Conservation (phyloP, 2,329 filamentous ascomycete genomes). For the Fusarium chuoi region DNA sequence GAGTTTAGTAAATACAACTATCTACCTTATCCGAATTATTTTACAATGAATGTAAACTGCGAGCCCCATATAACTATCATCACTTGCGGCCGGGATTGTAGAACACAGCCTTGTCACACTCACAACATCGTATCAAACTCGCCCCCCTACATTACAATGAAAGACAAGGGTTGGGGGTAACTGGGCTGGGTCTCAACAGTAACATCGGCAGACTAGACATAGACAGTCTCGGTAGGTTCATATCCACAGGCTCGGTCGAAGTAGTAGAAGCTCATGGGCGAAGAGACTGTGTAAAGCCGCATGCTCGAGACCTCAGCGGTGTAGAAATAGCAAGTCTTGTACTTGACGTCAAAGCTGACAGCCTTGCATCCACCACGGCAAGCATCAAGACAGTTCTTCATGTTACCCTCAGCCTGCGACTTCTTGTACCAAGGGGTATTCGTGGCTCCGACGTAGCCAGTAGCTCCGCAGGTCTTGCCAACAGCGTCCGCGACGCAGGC, state of each 20-base stretch:
- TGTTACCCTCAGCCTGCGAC: not conserved
- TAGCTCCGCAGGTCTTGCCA: not conserved
- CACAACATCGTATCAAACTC: not conserved
- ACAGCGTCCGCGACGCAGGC: not conserved
- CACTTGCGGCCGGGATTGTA: rapidly evolving
- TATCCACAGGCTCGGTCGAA: not conserved
- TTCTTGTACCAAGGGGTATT: not conserved
- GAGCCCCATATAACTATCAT: rapidly evolving
- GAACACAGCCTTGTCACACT: rapidly evolving
- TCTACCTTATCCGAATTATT: not conserved
- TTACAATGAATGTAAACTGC: not conserved
- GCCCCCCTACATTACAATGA: rapidly evolving
- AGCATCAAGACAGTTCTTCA: not conserved
- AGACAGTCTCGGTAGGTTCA: not conserved
- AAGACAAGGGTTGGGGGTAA: no score
- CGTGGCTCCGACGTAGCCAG: not conserved
- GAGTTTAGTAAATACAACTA: no score
- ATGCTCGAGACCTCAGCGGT: not conserved
- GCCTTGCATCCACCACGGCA: not conserved
- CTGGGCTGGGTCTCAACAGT: not conserved
- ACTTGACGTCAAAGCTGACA: not conserved
- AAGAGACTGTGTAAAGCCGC: not conserved
- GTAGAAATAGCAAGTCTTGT: not conserved
- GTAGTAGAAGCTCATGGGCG: not conserved
- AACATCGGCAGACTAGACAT: no score